Conservation (phyloP, 768 basidiomycete genomes). For the Mycena alexandri region DNA sequence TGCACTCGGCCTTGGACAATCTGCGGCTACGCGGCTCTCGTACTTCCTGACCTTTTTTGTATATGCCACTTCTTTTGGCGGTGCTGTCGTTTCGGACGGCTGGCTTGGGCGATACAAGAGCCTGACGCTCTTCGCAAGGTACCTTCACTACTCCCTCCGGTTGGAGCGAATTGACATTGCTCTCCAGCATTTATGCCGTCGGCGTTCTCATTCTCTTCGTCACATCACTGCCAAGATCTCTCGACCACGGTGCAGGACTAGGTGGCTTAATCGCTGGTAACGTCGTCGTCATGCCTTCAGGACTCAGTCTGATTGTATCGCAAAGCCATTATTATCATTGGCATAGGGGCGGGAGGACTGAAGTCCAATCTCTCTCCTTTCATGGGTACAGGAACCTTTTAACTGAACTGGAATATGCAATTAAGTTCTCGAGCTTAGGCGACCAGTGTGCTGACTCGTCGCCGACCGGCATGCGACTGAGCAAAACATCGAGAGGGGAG, state of each 20-base stretch:
- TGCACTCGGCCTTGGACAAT: constrained; percentile 27
- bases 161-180: not conserved
- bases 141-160: too few relatives aligned
- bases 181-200: constrained; percentile 16
- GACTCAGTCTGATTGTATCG: too few relatives aligned
- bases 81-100: constrained; percentile 26
- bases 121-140: constrained; percentile 26
- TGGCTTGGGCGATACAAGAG: constrained; percentile 33
- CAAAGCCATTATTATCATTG: constrained; percentile 21
- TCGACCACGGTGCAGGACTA: constrained; percentile 23
- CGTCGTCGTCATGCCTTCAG: not conserved
- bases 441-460: constrained; percentile 21
- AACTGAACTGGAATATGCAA: not conserved
- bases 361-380: constrained; percentile 31
- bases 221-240: constrained; percentile 24
- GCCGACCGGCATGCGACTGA: not conserved
- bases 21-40: constrained; percentile 24
- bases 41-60: constrained; percentile 30
- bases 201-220: constrained; percentile 22
- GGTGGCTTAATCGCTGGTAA: constrained; percentile 24
- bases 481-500: constrained; percentile 9
- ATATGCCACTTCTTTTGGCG: constrained; percentile 28
- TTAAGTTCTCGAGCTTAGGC: not conserved
- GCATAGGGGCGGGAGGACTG: constrained; percentile 27
- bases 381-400: constrained; percentile 10